Conservation (phyloP, 192 early-diverging fungal genomes). For the Funneliformis mosseae region DNA sequence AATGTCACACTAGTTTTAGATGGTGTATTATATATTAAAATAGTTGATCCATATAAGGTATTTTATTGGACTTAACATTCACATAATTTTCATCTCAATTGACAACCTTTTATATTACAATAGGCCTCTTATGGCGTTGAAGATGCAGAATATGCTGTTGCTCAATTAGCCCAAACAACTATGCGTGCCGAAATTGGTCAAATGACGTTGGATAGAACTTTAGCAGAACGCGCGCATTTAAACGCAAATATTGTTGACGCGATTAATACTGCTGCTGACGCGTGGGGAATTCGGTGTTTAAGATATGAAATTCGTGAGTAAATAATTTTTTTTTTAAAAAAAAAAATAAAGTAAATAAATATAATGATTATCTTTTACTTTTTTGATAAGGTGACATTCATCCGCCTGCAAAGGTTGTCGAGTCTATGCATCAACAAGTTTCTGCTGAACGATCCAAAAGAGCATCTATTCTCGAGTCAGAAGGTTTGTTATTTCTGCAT, state of each 20-base stretch:
- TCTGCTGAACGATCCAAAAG: slow-evolving; percentile 95
- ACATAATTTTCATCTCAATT: background rate
- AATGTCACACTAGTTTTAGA: slow-evolving; percentile 96
- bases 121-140: slow-evolving; percentile 91
- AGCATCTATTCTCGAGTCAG: slow-evolving; percentile 90
- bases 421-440: slow-evolving; percentile 97
- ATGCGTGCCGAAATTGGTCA: slow-evolving; percentile 99
- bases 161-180: slow-evolving; percentile 98
- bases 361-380: too few species aligned
- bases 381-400: slow-evolving; percentile 73
- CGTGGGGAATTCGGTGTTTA: slow-evolving; percentile 96
- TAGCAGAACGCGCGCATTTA: slow-evolving; percentile 90
- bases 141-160: slow-evolving; percentile 91
- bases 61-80: background rate
- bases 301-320: slow-evolving; percentile 89
- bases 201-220: slow-evolving; percentile 93
- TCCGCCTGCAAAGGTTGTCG: slow-evolving; percentile 91
- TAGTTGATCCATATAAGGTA: slow-evolving; percentile 89
- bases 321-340: too few species aligned
- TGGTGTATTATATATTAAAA: slow-evolving; percentile 94
- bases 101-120: background rate
- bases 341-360: too few species aligned
- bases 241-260: slow-evolving; percentile 94
- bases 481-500: slow-evolving; percentile 44
- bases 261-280: slow-evolving; percentile 89